Percentiles rank a stretch among this genome's conserved stretches.
Evolutionary conservation across 441 rosid species (phyloP).

Genomic region (Viola pubescens): DNA sequence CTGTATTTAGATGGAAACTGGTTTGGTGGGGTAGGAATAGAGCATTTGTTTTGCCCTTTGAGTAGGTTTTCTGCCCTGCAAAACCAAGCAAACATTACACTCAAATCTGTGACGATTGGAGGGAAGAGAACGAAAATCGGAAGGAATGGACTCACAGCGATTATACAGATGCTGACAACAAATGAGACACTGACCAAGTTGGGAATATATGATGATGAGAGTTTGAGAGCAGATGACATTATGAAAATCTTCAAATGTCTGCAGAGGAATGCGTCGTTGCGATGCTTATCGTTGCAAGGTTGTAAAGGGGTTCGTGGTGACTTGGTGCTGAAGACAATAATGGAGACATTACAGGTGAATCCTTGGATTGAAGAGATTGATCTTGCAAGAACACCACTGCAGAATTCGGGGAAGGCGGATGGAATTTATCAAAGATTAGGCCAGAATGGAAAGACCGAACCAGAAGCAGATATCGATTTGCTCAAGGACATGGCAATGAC

Average conservation of each 20-base stretch:
- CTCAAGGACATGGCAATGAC: conserved; percentile 83
- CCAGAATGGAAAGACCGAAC: conserved; percentile 47
- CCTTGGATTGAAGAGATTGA: conserved; percentile 84
- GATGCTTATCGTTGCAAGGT: conserved; percentile 68
- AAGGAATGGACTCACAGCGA: conserved; percentile 66
- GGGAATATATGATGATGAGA: conserved; percentile 70
- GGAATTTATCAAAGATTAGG: conserved; percentile 70
- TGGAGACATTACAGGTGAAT: conserved; percentile 72
- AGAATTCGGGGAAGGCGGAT: conserved; percentile 58
- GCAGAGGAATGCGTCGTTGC: conserved; percentile 67
- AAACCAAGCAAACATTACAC: conserved; percentile 74
- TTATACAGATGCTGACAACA: conserved; percentile 66
- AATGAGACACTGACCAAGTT: conserved; percentile 59
- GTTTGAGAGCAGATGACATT: conserved; percentile 65
- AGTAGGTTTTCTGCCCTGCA: conserved; percentile 83
- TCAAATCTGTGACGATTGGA: conserved; percentile 58
- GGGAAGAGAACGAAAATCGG: conserved; percentile 66
- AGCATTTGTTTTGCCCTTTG: conserved; percentile 79
- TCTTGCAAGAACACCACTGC: conserved; percentile 71
- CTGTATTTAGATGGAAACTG: conserved; percentile 73
- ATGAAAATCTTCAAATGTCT: conserved; percentile 58
- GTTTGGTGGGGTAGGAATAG: conserved; percentile 65
- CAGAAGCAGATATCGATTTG: conserved; percentile 51
- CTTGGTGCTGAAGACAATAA: conserved; percentile 48
- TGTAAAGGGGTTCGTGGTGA: conserved; percentile 86